Conservation (phyloP, 2,329 filamentous ascomycete genomes). For the Pestalotiopsis sp. region DNA sequence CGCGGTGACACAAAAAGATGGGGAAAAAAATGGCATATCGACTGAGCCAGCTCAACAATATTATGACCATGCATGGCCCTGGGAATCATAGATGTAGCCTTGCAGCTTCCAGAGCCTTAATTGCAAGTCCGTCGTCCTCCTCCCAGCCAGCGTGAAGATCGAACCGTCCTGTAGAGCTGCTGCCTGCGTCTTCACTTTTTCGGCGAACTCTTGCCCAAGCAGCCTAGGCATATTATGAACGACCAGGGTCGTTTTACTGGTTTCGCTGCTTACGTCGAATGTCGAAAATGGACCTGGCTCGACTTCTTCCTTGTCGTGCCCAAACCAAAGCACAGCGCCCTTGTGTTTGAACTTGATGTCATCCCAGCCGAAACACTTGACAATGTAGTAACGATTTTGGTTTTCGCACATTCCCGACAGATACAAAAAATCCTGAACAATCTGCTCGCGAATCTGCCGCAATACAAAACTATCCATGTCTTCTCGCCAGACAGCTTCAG, state of each 20-base stretch:
- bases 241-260: conserved; percentile 37
- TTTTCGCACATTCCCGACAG: conserved; percentile 31
- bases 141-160: conserved; percentile 44
- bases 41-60: background rate
- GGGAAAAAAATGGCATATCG: background rate
- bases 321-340: conserved; percentile 48
- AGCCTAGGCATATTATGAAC: conserved; percentile 55
- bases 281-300: conserved; percentile 43
- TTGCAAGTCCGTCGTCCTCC: conserved; percentile 45
- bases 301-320: conserved; percentile 6
- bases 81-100: conserved; percentile 43
- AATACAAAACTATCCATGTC: conserved; percentile 59
- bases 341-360: conserved; percentile 38
- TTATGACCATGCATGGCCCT: background rate
- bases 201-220: conserved; percentile 47
- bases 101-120: conserved; percentile 58
- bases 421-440: conserved; percentile 46
- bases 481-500: conserved; percentile 43
- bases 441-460: conserved; percentile 46
- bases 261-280: conserved; percentile 37
- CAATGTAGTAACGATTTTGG: conserved; percentile 37
- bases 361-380: conserved; percentile 44
- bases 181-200: conserved; percentile 36
- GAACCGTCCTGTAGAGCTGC: conserved; percentile 35
- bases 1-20: too few species aligned